Conservation (phyloP, 2,329 filamentous ascomycete species). For the Aspergillus ustus region DNA sequence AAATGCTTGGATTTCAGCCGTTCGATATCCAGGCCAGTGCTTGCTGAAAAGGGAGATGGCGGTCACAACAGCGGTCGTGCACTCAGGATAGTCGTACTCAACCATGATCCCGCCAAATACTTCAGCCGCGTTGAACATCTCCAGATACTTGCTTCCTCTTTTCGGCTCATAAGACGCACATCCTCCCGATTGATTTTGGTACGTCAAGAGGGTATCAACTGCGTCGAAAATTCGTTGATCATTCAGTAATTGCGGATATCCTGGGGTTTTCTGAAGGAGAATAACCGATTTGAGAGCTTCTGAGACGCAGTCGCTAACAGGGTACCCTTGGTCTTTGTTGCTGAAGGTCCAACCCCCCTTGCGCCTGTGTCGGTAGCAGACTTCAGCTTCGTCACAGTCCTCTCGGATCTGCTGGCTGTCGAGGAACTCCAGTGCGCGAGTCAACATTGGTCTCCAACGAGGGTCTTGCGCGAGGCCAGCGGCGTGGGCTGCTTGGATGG, state of each 20-base stretch:
- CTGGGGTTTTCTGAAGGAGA: slow-evolving; percentile 76
- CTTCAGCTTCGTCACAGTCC: slow-evolving; percentile 74
- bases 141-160: slow-evolving; percentile 75
- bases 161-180: slow-evolving; percentile 89
- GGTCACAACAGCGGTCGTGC: slow-evolving; percentile 91
- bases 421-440: slow-evolving; percentile 80
- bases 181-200: slow-evolving; percentile 87
- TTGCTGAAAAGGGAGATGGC: slow-evolving; percentile 80
- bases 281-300: slow-evolving; percentile 88
- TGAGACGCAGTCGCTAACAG: slow-evolving; percentile 90
- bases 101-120: slow-evolving; percentile 98
- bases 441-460: slow-evolving; percentile 81
- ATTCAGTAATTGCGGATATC: slow-evolving; percentile 75
- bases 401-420: slow-evolving; percentile 90
- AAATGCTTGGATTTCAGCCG: slow-evolving; percentile 73
- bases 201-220: slow-evolving; percentile 85
- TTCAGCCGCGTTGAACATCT: slow-evolving; percentile 91
- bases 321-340: slow-evolving; percentile 89
- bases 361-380: slow-evolving; percentile 84
- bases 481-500: slow-evolving; percentile 80
- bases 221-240: slow-evolving; percentile 82
- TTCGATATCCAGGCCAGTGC: slow-evolving; percentile 79
- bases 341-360: slow-evolving; percentile 98
- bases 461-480: slow-evolving; percentile 77
- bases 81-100: slow-evolving; percentile 97